Base-by-base conservation (phyloP, 352 stramenopile species). In the Aphanomyces stellatus region DNA sequence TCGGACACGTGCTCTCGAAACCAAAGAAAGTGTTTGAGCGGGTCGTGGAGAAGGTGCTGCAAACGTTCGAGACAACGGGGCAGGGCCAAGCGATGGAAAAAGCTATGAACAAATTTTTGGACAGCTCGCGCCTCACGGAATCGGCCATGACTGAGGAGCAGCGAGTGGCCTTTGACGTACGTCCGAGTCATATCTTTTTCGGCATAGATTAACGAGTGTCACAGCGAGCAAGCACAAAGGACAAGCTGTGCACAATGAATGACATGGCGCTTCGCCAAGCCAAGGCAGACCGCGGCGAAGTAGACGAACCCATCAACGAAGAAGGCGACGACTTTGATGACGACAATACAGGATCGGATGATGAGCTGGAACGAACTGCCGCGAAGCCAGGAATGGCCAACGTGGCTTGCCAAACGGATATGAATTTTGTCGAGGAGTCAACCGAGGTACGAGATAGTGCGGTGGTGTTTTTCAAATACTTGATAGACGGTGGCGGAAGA, bases 351-450 rank as follows among this genome's bases (percentile, higher is more conserved):
- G n/a, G 37, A 46, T n/a, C n/a, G 41, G 41, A 48, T 48, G 41
- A n/a, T 48, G 17, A 48, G 17, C n/a, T n/a, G n/a, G 41, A n/a
- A 48, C n/a, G 17, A n/a, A 2, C 37, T 46, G 11, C n/a, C 37
- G n/a, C 33, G 1, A 63, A 63, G n/a, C 7, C n/a, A 10, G 55
- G 55, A 11, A 63, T 63, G 55, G 34, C 28, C 19, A 63, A 63
- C 51, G 55, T 63, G 17, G 35, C 55, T 34, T 63, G 55, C n/a
- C 55, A 63, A 33, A 63, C 55, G 13, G 55, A 63, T 10, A 19
- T 57, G 42, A 51, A 51, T 24, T 40, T 57, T 37, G 49, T 30
- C 49, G 25, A 22, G 8, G 42, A 51, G 8, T 8, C 19, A 5
- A 51, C 8, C 7, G 42, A 51, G 42, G 42, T 51, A 24, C 25